These are phyloP conservation scores for Spiromastix sp. DNA, from an alignment of 2,329 filamentous ascomycete species.

Conservation along the genomic window DNA sequence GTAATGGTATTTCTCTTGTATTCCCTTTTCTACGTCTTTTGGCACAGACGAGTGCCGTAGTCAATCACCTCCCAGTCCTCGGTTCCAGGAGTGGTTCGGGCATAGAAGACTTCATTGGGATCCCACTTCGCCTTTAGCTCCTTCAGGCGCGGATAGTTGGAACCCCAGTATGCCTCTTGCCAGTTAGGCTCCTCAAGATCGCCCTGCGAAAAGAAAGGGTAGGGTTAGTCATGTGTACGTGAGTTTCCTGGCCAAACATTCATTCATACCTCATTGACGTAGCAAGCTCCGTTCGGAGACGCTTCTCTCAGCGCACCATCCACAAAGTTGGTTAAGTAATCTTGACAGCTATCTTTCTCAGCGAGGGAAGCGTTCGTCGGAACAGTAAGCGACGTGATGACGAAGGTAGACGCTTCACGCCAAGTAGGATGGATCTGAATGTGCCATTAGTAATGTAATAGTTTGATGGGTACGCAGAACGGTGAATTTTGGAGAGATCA, in stretches of 20 bases:
- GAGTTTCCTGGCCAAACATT: too few species aligned
- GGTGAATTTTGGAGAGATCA: too few species aligned
- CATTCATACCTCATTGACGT: conserved; percentile 2
- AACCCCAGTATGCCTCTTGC: conserved; percentile 31
- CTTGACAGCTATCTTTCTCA: neutral
- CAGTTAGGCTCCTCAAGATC: conserved; percentile 22
- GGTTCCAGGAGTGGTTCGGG: conserved; percentile 39
- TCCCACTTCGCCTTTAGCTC: conserved; percentile 32
- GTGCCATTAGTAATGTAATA: too few species aligned
- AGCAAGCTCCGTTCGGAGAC: neutral
- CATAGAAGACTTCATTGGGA: conserved; percentile 36
- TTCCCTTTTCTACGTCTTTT: neutral
- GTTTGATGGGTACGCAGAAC: too few species aligned
- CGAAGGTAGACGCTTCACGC: conserved; percentile 1
- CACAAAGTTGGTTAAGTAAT: neutral
- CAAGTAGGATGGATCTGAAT: conserved; percentile 2
- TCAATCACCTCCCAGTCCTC: conserved; percentile 20
- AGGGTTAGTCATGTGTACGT: too few species aligned
- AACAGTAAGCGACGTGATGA: conserved; percentile 1
- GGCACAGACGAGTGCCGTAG: neutral
- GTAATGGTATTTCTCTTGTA: too few species aligned
- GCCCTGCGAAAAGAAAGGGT: neutral
- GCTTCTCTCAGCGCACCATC: neutral
- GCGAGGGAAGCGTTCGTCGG: neutral
- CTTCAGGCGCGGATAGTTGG: conserved; percentile 26